Percentiles rank a stretch among this genome's conserved stretches.
These are phyloP conservation scores for Rhytidiadelphus loreus DNA, from an alignment of 225 moss, liverwort and hornwort genomes.

Conservation along the genomic window DNA sequence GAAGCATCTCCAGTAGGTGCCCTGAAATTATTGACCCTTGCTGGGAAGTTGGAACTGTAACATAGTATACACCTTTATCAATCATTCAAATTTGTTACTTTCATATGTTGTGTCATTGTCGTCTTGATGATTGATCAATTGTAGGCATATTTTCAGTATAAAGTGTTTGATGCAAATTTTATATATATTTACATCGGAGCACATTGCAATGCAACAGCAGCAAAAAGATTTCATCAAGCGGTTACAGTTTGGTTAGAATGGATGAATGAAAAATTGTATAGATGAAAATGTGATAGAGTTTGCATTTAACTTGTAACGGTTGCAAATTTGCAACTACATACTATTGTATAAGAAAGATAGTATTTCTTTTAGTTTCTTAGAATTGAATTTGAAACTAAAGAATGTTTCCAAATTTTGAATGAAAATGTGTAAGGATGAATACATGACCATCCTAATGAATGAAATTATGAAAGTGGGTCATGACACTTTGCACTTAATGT, in stretches of 20 bases:
- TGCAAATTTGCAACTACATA: background rate
- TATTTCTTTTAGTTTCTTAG: background rate
- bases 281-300: too few species aligned
- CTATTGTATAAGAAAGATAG: background rate
- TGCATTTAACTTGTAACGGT: background rate
- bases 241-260: background rate
- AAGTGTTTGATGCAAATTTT: background rate
- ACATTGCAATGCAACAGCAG: background rate
- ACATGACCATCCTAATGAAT: background rate
- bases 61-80: background rate
- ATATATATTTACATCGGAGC: background rate
- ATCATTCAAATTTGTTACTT: background rate
- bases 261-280: too few species aligned
- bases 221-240: background rate
- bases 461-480: background rate
- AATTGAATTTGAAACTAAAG: background rate
- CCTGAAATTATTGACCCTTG: constrained; percentile 2
- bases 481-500: background rate
- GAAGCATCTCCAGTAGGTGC: background rate
- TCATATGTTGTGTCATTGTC: background rate
- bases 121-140: background rate
- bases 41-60: background rate
- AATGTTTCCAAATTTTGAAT: background rate
- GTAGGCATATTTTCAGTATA: background rate
- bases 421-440: background rate